Evolutionary conservation across 371 early-diverging fungal species (phyloP), one percentile per base, ranked within the genome.

Genomic region (Mycotypha africana): DNA sequence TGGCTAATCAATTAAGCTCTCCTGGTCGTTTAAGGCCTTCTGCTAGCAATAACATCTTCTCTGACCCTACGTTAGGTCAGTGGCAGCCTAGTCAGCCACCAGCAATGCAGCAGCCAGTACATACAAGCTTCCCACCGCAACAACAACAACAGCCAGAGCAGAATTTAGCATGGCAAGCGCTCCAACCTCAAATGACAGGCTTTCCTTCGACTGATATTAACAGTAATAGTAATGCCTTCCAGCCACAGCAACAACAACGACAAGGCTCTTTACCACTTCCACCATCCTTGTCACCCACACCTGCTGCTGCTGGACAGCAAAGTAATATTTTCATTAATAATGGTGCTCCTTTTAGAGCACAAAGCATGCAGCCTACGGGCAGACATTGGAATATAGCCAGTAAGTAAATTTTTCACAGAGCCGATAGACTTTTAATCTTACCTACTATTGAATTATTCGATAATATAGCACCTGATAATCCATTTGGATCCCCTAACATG

Each of bases 311-410:
- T 20, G 51, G 54, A 34, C 62, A 62, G 51, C 51, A 49, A 44
- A 15, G 37, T 26, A 41, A 33, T 25, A 36, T 23, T 20, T 48
- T 32, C 41, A 7, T 9, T n/a, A 1, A 9, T 23, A 16, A 23
- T 22, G 36, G 16, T 15, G 48, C 44, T 4, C 42, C 52, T 38
- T 47, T 42, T 45, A 47, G 55, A 47, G 20, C 51, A 16, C 41
- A 51, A 21, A 50, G 53, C 2, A 45, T 70, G 34, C 79, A 78
- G 42, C 53, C 67, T 21, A 78, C 79, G 7, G 79, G 76, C 36
- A 71, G 77, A 40, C 69, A 62, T 51, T 79, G 76, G 79, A 62
- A 57, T 40, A 55, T 49, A 42, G 69, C 79, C 5, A 76, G 75
- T 69, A 77, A 55, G 74, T 65, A 6, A 12, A n/a, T n/a, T 16